These are phyloP conservation scores for Clitopilus passeckerianus DNA, from an alignment of 768 basidiomycete species.

Conservation along the genomic window DNA sequence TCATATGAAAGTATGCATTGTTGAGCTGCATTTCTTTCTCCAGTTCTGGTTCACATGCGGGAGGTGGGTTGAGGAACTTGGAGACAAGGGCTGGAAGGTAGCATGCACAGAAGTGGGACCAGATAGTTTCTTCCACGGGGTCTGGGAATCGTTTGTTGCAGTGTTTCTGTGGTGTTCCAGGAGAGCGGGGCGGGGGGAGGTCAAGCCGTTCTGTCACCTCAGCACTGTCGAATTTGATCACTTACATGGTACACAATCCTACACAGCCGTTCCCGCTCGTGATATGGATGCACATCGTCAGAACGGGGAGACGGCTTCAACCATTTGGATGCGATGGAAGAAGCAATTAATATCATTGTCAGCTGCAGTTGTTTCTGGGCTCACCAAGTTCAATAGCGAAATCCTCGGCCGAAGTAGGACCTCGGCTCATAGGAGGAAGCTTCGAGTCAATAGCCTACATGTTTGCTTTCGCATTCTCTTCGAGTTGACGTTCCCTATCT, in stretches of 20 bases:
- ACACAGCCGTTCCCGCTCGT: not conserved
- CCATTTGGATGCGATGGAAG: not conserved
- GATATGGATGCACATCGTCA: not conserved
- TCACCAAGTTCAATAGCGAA: not conserved
- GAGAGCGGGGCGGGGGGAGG: not conserved
- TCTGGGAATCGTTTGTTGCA: not conserved
- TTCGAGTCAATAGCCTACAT: not conserved
- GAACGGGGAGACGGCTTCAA: not conserved
- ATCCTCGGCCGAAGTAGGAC: not conserved
- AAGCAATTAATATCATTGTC: not conserved
- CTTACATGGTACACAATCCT: not conserved
- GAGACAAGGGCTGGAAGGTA: constrained; percentile 14
- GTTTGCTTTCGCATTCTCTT: too few species aligned
- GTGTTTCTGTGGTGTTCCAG: not conserved
- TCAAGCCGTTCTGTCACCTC: too few species aligned
- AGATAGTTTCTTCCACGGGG: constrained; percentile 8
- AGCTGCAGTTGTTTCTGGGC: not conserved
- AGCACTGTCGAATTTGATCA: too few species aligned
- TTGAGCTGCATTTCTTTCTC: not conserved
- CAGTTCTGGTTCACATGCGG: not conserved
- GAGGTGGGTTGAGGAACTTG: constrained; percentile 5
- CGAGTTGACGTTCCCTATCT: too few species aligned
- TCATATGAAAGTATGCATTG: not conserved
- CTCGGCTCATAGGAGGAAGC: not conserved
- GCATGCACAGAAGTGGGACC: constrained; percentile 12